Conservation (phyloP, 352 stramenopile genomes). For the Phytophthora brassicae region DNA sequence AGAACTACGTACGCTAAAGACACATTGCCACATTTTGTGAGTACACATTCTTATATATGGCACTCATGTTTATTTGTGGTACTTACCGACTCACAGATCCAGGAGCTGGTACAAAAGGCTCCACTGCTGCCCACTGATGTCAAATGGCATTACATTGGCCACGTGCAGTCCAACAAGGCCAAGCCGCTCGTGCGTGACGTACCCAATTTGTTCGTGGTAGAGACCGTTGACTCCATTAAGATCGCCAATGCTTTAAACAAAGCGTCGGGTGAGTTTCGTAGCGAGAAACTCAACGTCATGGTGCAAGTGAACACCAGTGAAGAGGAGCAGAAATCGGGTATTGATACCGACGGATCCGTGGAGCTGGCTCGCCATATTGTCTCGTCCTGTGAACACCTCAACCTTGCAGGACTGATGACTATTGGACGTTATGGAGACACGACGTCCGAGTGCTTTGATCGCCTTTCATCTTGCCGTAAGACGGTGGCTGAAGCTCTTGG, state of each 20-base stretch:
- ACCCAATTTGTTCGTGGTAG: slow-evolving; percentile 93
- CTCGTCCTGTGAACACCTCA: slow-evolving; percentile 88
- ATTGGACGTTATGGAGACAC: slow-evolving; percentile 96
- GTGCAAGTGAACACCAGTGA: slow-evolving; percentile 98
- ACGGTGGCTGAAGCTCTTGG: slow-evolving; percentile 66
- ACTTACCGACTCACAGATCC: slow-evolving; percentile 55
- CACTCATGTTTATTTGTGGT: slow-evolving; percentile 12
- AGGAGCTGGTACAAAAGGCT: slow-evolving; percentile 97
- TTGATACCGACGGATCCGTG: slow-evolving; percentile 75
- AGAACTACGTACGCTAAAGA: slow-evolving; percentile 92
- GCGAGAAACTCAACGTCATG: slow-evolving; percentile 90
- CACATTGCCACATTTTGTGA: slow-evolving; percentile 1
- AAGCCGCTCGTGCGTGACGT: slow-evolving; percentile 91
- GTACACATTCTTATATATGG: not conserved
- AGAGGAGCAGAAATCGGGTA: slow-evolving; percentile 97
- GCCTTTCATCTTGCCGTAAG: slow-evolving; percentile 73
- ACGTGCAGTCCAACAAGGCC: slow-evolving; percentile 98
- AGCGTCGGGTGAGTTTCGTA: slow-evolving; percentile 65
- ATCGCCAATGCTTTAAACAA: slow-evolving; percentile 96
- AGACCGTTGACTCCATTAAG: slow-evolving; percentile 97
- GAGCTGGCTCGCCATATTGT: slow-evolving; percentile 89
- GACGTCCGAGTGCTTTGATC: slow-evolving; percentile 91
- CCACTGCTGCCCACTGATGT: slow-evolving; percentile 86
- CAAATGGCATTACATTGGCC: slow-evolving; percentile 98
- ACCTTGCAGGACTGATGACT: slow-evolving; percentile 98